Evolutionary conservation across 2,329 filamentous ascomycete genomes (phyloP).

Genomic region (Fusarium sp.): DNA sequence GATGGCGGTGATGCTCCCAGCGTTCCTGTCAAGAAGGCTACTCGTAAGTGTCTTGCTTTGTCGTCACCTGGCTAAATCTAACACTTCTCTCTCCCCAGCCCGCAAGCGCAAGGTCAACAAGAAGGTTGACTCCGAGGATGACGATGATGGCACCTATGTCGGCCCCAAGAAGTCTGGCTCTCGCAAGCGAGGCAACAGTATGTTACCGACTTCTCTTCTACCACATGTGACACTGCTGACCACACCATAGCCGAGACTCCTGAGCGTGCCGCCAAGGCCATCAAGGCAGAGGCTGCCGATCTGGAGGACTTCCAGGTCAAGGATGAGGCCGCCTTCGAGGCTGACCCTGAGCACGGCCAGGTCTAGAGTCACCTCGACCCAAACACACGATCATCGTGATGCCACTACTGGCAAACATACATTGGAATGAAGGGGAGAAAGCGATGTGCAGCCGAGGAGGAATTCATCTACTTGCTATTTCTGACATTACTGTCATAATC

Average conservation of each 20-base stretch:
- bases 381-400: not conserved
- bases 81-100: conserved; percentile 23
- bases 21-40: conserved; percentile 36
- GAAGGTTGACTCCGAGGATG: conserved; percentile 4
- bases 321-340: conserved; percentile 1
- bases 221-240: conserved; percentile 4
- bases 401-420: not conserved
- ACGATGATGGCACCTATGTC: conserved; percentile 2
- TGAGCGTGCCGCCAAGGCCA: conserved; percentile 27
- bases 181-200: conserved; percentile 30
- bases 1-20: not conserved
- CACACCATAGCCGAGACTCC: conserved; percentile 1
- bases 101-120: conserved; percentile 40
- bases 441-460: not conserved
- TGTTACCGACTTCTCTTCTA: conserved; percentile 7
- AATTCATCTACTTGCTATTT: not conserved
- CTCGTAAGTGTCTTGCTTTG: conserved; percentile 33
- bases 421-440: not conserved
- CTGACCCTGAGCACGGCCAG: not conserved
- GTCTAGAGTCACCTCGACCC: not conserved
- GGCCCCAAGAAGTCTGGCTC: conserved; percentile 23
- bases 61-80: not conserved
- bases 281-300: conserved; percentile 26
- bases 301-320: conserved; percentile 29
- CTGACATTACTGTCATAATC: conserved; percentile 8